Conservation (phyloP, 805 yeast genomes). For the Ogataea glucozyma region DNA sequence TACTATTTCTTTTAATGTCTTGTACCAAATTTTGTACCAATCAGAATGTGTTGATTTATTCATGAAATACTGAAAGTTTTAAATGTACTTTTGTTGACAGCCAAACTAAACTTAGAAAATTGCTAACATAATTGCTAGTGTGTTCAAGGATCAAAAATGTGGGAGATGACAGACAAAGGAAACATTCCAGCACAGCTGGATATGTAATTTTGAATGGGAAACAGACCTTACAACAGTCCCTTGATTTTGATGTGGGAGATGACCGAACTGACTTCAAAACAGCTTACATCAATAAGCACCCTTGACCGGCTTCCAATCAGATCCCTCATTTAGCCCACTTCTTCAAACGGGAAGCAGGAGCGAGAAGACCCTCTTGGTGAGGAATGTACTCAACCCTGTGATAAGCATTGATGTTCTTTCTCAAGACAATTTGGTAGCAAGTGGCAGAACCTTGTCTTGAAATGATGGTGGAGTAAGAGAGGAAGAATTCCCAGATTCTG, state of each 20-base stretch:
- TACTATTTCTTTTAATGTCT: too few relatives aligned
- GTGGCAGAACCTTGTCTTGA: slow-evolving; percentile 94
- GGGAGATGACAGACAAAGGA: background rate
- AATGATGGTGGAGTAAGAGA: slow-evolving; percentile 77
- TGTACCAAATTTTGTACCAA: too few relatives aligned
- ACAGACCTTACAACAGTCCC: background rate
- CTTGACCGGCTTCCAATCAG: background rate
- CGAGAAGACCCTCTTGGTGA: slow-evolving; percentile 68
- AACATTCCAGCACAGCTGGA: slow-evolving; percentile 7
- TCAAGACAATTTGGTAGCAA: slow-evolving; percentile 85
- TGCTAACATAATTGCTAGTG: too few relatives aligned
- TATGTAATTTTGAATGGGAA: background rate
- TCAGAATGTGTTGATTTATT: background rate
- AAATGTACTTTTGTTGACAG: too few relatives aligned
- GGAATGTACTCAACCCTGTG: slow-evolving; percentile 84
- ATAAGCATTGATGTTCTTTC: slow-evolving; percentile 84
- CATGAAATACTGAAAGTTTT: too few relatives aligned
- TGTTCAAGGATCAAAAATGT: too few relatives aligned
- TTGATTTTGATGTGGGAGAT: too few relatives aligned
- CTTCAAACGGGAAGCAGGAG: slow-evolving; percentile 55
- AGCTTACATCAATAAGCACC: background rate
- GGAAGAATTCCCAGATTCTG: slow-evolving; percentile 90
- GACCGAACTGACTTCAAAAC: background rate
- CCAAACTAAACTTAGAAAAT: too few relatives aligned
- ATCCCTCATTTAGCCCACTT: slow-evolving; percentile 52